Evolutionary conservation across 2,329 filamentous ascomycete species (phyloP).

Genomic region (Apiospora sp.): DNA sequence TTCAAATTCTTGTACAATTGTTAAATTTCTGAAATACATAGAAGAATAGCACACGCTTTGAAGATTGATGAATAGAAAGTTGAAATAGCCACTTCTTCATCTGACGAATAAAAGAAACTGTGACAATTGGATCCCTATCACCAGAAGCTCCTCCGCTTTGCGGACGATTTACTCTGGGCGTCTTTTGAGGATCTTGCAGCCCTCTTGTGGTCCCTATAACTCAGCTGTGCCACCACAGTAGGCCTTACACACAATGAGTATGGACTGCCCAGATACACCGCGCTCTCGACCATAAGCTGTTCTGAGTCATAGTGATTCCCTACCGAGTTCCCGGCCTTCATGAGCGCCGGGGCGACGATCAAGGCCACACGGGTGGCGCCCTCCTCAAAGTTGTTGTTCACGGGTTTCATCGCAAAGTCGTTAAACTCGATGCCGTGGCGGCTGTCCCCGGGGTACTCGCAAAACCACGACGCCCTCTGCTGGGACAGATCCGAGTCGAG

Average conservation of each 20-base stretch:
- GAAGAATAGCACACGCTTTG: too few relatives aligned
- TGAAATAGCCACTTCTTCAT: background rate
- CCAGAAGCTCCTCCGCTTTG: background rate
- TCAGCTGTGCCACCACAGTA: too few relatives aligned
- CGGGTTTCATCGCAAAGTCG: background rate
- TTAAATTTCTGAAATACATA: background rate
- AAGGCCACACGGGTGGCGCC: background rate
- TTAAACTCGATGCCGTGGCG: background rate
- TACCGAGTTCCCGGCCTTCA: background rate
- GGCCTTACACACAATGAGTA: too few relatives aligned
- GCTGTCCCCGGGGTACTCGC: background rate
- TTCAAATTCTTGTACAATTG: background rate
- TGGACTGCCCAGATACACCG: background rate
- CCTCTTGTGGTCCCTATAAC: too few relatives aligned
- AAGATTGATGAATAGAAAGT: background rate
- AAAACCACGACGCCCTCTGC: background rate
- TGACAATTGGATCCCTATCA: background rate
- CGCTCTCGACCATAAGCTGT: background rate
- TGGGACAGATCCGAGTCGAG: background rate
- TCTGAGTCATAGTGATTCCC: background rate
- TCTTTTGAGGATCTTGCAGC: too few relatives aligned
- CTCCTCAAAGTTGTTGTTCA: background rate
- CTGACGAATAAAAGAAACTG: background rate
- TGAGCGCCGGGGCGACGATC: background rate
- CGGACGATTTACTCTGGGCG: too few relatives aligned